A percentile compares a stretch with the other conserved stretches of the same genome.
These are phyloP conservation scores for Phytophthora syringae DNA, from an alignment of 352 stramenopile genomes.

Conservation along the genomic window DNA sequence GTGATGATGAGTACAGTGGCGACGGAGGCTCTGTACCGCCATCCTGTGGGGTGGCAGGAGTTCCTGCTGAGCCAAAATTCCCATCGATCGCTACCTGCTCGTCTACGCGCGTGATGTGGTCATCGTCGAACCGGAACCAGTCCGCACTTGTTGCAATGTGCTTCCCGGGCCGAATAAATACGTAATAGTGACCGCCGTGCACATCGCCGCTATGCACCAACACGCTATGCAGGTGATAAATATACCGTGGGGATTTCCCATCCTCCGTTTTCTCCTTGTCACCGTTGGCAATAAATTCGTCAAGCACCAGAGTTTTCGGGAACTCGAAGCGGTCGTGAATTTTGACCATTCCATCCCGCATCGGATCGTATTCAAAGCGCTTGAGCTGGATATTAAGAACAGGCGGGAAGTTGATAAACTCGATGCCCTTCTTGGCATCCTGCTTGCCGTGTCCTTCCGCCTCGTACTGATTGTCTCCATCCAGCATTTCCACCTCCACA, in stretches of 20 bases:
- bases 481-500: conserved; percentile 91
- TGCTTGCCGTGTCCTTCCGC: conserved; percentile 90
- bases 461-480: conserved; percentile 95
- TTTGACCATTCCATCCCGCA: conserved; percentile 90
- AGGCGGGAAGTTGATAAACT: conserved; percentile 87
- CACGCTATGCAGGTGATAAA: conserved; percentile 88
- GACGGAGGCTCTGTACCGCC: conserved; percentile 40
- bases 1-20: conserved; percentile 56
- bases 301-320: conserved; percentile 75
- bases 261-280: conserved; percentile 4
- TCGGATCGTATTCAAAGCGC: conserved; percentile 88
- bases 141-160: conserved; percentile 63
- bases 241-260: conserved; percentile 33
- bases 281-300: conserved; percentile 56
- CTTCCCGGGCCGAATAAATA: conserved; percentile 86
- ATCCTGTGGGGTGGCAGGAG: conserved; percentile 20
- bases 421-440: conserved; percentile 89
- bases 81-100: conserved; percentile 78
- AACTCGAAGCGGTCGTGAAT: conserved; percentile 91
- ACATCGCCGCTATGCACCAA: conserved; percentile 88
- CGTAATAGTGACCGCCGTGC: conserved; percentile 89
- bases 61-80: conserved; percentile 68
- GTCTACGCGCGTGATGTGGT: conserved; percentile 81
- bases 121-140: conserved; percentile 89
- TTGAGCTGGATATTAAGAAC: conserved; percentile 95